Percentiles rank a stretch among this genome's conserved stretches.
Evolutionary conservation across 2,329 filamentous ascomycete species (phyloP).

Genomic region (Calonectria montana): DNA sequence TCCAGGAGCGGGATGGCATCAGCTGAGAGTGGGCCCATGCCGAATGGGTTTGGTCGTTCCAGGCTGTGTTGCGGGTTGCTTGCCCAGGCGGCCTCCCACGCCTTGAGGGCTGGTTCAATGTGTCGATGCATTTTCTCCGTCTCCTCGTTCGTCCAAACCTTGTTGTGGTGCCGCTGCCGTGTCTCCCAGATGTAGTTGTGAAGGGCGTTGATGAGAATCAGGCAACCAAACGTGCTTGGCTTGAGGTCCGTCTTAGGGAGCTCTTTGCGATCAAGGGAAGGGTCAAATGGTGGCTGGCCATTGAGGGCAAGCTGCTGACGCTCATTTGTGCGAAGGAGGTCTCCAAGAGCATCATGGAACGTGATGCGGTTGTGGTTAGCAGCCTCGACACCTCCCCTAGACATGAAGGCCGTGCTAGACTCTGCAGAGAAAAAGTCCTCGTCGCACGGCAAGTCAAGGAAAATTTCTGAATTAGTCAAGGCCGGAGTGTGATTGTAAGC

Average conservation of each 20-base stretch:
- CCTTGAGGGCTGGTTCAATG: constrained; percentile 91
- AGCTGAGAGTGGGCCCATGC: constrained; percentile 83
- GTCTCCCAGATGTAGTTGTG: constrained; percentile 99
- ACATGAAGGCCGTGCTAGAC: constrained; percentile 82
- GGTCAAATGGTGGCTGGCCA: constrained; percentile 28
- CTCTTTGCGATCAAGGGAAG: constrained; percentile 48
- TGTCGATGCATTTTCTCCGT: constrained; percentile 96
- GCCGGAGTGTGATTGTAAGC: constrained; percentile 94
- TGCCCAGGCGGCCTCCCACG: constrained; percentile 94
- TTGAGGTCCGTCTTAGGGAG: constrained; percentile 72
- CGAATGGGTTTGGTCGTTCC: constrained; percentile 86
- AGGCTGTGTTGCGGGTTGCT: constrained; percentile 86
- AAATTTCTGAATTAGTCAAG: constrained; percentile 93
- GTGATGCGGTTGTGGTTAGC: constrained; percentile 78
- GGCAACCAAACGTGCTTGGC: constrained; percentile 91
- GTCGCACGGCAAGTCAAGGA: constrained; percentile 89
- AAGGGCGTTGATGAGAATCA: constrained; percentile 91
- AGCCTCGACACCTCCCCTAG: constrained; percentile 77
- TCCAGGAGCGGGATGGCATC: constrained; percentile 93
- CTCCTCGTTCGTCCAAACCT: constrained; percentile 90
- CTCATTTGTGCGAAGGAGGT: constrained; percentile 81
- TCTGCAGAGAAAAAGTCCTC: constrained; percentile 92
- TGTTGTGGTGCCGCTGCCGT: constrained; percentile 86
- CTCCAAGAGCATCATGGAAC: constrained; percentile 85
- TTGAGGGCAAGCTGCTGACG: constrained; percentile 58